Percentiles rank a stretch among this genome's conserved stretches.
Evolutionary conservation across 805 yeast species (phyloP).

Genomic region (Blastobotrys americana): DNA sequence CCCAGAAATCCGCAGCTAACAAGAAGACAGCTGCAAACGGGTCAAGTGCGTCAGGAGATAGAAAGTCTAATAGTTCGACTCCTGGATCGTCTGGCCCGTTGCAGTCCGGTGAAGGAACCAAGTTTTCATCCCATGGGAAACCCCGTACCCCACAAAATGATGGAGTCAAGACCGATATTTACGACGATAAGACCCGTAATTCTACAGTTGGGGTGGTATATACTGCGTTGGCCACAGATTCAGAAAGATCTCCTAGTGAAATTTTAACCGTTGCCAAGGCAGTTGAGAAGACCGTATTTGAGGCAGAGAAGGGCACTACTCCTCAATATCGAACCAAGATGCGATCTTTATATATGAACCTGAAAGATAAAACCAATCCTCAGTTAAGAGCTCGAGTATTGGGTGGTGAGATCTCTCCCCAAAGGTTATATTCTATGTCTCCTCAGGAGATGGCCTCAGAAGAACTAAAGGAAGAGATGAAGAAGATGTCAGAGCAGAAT

Average conservation of each 20-base stretch:
- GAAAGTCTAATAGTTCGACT: conserved; percentile 2
- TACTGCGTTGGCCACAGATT: conserved; percentile 80
- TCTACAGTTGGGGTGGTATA: conserved; percentile 77
- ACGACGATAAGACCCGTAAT: conserved; percentile 75
- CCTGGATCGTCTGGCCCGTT: conserved; percentile 13
- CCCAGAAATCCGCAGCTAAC: conserved; percentile 31
- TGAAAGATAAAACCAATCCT: conserved; percentile 85
- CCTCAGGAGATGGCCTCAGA: conserved; percentile 97
- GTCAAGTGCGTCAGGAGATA: background rate
- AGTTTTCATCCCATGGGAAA: conserved; percentile 40
- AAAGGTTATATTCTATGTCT: conserved; percentile 65
- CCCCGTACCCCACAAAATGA: conserved; percentile 79
- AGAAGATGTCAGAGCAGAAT: conserved; percentile 78
- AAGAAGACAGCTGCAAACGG: conserved; percentile 13
- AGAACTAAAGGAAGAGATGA: conserved; percentile 75
- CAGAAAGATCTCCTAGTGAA: conserved; percentile 50
- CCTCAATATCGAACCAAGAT: conserved; percentile 68
- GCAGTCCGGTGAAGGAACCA: conserved; percentile 16
- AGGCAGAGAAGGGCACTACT: conserved; percentile 47
- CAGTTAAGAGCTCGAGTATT: conserved; percentile 66
- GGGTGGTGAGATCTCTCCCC: conserved; percentile 58
- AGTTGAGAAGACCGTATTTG: conserved; percentile 67
- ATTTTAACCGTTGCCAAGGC: conserved; percentile 58
- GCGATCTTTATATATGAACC: conserved; percentile 78
- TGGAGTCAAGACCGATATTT: conserved; percentile 61